Evolutionary conservation across 495 filamentous ascomycete genomes (phyloP), one percentile per base, ranked within the genome.

Genomic region (Cetradonia linearis): DNA sequence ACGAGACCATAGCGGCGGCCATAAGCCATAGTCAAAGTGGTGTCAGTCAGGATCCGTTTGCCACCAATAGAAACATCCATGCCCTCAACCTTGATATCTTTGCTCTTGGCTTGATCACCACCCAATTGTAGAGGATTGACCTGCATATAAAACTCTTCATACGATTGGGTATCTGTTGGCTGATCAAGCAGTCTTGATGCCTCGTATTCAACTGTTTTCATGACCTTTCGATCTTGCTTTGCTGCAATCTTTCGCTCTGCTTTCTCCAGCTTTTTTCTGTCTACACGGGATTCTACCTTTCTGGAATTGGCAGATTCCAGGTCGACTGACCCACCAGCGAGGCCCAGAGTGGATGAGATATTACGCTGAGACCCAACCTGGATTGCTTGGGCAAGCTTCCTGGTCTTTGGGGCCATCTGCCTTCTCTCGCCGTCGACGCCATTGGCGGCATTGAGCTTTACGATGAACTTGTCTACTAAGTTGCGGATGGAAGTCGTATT

Each of bases 91-190:
- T 97, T 99, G 77, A 99, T 94, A 71, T 99, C 93, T 78, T 99
- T 99, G 71, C 91, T 96, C 85, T 97, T 97, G 13, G 83, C 73
- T 57, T 80, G 72, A 63, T 86, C 84, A n/a, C 81, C 74, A 48
- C 89, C 91, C 62, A 97, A 65, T 67, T 96, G 93, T 46, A 99
- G 78, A 44, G 93, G 93, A 71, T 99, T 99, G 76, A 99, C 93
- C 44, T 87, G 83, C 93, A 99, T 97, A 78, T 91, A 99, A 76
- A 99, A 97, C 69, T 99, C 94, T 71, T 99, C 93, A 71, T 99
- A 99, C 5, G 88, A 89, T 80, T 95, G 85, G n/a, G 91, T 76
- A 63, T 88, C 82, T 63, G 88, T 83, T 5, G 88, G 78, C 70
- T 89, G 82, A 71, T 91, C 86, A 65, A 99, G 79, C 62, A 99